phyloP scores from a whole-genome alignment of 345 rosid genomes.

The Lepidium didymum region DNA sequence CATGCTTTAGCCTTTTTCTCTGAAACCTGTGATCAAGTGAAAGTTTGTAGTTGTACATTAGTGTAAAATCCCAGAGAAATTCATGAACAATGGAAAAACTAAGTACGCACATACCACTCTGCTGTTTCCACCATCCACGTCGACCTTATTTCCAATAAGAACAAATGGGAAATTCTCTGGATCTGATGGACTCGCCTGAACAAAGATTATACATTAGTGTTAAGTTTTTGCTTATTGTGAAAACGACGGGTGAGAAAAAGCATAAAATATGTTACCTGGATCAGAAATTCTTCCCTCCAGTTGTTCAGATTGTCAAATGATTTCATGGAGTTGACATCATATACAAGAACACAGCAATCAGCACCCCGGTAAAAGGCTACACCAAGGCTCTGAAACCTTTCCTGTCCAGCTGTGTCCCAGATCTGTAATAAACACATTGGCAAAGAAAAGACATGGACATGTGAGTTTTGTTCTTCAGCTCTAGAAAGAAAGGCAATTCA shows the following conservation, averaged over 20 bases:
- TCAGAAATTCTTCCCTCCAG: constrained; percentile 82
- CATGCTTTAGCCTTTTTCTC: constrained; percentile 96
- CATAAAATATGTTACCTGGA: constrained; percentile 41
- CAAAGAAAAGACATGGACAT: not conserved
- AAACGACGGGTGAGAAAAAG: not conserved
- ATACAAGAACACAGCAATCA: constrained; percentile 85
- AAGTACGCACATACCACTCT: constrained; percentile 60
- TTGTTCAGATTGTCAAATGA: constrained; percentile 77
- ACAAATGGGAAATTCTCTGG: constrained; percentile 96
- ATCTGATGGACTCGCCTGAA: constrained; percentile 94
- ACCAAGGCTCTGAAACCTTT: constrained; percentile 94
- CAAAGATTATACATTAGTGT: not conserved
- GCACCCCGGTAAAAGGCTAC: constrained; percentile 86
- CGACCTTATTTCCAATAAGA: constrained; percentile 83
- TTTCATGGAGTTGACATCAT: constrained; percentile 80
- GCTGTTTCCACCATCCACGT: constrained; percentile 89
- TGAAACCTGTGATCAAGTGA: constrained; percentile 49
- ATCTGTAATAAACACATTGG: constrained; percentile 40
- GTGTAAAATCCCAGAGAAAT: not conserved
- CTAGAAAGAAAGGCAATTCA: not conserved
- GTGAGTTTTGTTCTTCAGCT: not conserved
- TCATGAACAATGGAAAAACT: not conserved
- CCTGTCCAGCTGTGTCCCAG: constrained; percentile 97
- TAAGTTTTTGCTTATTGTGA: not conserved
- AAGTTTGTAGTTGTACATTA: not conserved